Base-by-base conservation (phyloP, 805 yeast species). In the Saccharomycopsis schoenii region DNA sequence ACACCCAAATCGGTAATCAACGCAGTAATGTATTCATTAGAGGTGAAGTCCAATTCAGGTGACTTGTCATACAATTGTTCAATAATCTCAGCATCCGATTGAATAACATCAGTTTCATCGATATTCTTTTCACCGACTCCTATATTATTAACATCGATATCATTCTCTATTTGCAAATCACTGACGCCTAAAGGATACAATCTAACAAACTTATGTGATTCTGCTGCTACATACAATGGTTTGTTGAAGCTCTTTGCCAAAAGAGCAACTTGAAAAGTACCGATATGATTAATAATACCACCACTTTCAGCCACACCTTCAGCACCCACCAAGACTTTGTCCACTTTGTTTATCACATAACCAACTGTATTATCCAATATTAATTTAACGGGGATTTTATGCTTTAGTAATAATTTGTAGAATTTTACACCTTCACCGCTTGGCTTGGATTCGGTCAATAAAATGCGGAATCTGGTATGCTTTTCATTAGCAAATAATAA, bases 241-340 rank as follows among this genome's bases (percentile, higher is more conserved):
- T 90, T 93, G 70, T 90, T 88, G 63, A 96, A 88, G 62, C 87
- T 84, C 67, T 88, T 86, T 2, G 98, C 97, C 62, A 94, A 75
- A 55, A 94, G 93, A 47, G 97, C 97, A 57, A 93, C 86, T 69
- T 94, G 97, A 73, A 89, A 94, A 1, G 96, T 86, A 5, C 99
- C 99, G 64, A 94, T 85, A 67, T 88, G 92, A 73, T 94, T 94
- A 67, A 94, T 93, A 56, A 96, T 90, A 40, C 99, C 99, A 61
- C 99, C 99, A 71, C 96, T 87, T 76, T 94, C 99, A 2, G 97
- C 96, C 2, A 94, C 99, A 67, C 99, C 99, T 74, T 94, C 99
- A 0, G 99, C 99, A 60, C 99, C 99, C 66, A 94, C 94, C 66
- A 94, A 81, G 4, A 94, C 88, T 73, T 94, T 93, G 74, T 93